Evolutionary conservation across 2,329 filamentous ascomycete genomes (phyloP).

Genomic region (Hypocrella siamensis): DNA sequence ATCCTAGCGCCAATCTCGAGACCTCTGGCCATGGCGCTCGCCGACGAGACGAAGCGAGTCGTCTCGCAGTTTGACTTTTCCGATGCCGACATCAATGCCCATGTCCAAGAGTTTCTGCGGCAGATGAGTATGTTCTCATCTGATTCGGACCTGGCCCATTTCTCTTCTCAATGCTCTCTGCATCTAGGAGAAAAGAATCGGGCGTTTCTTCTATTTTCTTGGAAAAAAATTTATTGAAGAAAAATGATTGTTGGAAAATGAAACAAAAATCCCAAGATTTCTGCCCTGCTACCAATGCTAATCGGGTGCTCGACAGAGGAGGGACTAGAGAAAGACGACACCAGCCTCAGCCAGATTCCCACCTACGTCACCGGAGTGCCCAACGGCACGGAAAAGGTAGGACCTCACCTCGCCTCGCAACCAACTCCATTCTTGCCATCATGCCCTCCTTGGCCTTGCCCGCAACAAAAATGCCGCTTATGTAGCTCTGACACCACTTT

Average conservation of each 20-base stretch:
- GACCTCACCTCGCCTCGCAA: conserved; percentile 1
- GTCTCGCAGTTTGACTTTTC: conserved; percentile 76
- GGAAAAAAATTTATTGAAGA: not conserved
- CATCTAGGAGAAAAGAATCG: not conserved
- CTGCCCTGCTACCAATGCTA: conserved; percentile 2
- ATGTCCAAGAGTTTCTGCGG: conserved; percentile 69
- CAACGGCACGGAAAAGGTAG: conserved; percentile 86
- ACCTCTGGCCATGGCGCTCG: conserved; percentile 44
- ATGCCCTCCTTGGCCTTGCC: not conserved
- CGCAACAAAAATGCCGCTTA: not conserved
- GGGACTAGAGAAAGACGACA: conserved; percentile 62
- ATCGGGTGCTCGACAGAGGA: conserved; percentile 40
- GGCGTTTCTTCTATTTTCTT: not conserved
- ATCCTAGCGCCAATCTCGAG: conserved; percentile 36
- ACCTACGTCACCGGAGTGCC: conserved; percentile 93
- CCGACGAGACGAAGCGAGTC: conserved; percentile 61
- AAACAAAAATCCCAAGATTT: not conserved
- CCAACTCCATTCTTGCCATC: not conserved
- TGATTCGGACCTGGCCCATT: not conserved
- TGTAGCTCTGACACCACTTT: not conserved
- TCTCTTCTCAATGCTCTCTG: not conserved
- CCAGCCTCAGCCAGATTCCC: conserved; percentile 86
- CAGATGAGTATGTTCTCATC: conserved; percentile 50
- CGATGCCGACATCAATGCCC: conserved; percentile 61
- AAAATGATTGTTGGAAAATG: too few relatives aligned